phyloP scores from a whole-genome alignment of 768 basidiomycete genomes.

The Podaxis mareebaensis region DNA sequence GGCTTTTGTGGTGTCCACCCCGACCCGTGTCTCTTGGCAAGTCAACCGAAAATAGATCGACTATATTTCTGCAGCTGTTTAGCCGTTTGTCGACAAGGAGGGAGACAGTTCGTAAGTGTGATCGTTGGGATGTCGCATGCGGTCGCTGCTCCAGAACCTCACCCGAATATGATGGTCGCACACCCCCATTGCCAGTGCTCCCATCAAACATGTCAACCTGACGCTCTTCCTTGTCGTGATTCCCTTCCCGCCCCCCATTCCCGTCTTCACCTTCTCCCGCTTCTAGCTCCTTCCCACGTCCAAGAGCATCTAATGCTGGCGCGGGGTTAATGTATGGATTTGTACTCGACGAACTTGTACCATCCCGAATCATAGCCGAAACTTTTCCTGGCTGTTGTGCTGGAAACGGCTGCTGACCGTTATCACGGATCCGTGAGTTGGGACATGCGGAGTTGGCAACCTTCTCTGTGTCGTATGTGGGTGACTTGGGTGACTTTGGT shows the following conservation, averaged over 20 bases:
- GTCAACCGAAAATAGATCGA: constrained; percentile 10
- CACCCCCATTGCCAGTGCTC: constrained; percentile 8
- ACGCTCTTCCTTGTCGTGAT: not conserved
- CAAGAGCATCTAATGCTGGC: constrained; percentile 34
- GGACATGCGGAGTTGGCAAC: constrained; percentile 5
- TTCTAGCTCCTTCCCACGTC: constrained; percentile 16
- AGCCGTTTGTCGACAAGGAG: constrained; percentile 8
- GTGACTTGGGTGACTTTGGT: constrained; percentile 22
- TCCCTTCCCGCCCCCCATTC: not conserved
- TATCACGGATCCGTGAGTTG: not conserved
- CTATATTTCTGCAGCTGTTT: constrained; percentile 8
- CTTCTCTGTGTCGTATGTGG: constrained; percentile 7
- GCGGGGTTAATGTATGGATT: constrained; percentile 52
- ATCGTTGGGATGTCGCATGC: constrained; percentile 9
- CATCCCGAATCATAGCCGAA: constrained; percentile 14
- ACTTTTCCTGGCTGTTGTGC: constrained; percentile 11
- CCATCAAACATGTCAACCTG: constrained; percentile 3
- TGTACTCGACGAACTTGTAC: constrained; percentile 18
- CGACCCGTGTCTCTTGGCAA: not conserved
- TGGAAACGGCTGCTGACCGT: not conserved
- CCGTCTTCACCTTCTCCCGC: not conserved
- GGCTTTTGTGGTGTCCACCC: not conserved
- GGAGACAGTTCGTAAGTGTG: constrained; percentile 9
- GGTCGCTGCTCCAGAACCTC: not conserved
- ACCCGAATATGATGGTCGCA: constrained; percentile 7